Conservation (phyloP, 2,329 filamentous ascomycete species). For the Canariomyces notabilis region DNA sequence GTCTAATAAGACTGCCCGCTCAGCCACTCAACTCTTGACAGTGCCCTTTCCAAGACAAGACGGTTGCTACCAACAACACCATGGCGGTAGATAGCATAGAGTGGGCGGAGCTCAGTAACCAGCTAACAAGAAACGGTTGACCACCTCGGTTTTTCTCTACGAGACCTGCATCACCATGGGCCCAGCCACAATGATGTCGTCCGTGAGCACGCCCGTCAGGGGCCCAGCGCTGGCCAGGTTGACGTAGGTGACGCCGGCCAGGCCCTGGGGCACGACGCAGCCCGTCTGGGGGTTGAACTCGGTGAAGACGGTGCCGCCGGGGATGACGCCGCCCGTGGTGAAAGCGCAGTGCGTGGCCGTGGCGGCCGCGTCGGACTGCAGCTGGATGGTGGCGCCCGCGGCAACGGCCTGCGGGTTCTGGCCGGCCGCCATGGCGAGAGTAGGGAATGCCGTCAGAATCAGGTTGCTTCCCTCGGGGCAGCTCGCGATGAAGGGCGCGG, state of each 20-base stretch:
- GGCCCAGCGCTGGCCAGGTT: constrained; percentile 55
- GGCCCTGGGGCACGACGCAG: constrained; percentile 57
- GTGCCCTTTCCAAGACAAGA: not conserved
- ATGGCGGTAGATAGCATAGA: not conserved
- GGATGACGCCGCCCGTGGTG: constrained; percentile 54
- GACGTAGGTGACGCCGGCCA: constrained; percentile 62
- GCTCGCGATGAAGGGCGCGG: constrained; percentile 64
- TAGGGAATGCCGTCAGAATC: constrained; percentile 58
- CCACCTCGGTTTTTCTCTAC: constrained; percentile 24
- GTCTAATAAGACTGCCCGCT: constrained; percentile 2
- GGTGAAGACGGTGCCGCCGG: constrained; percentile 57
- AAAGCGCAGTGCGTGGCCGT: constrained; percentile 60
- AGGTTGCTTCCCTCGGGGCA: constrained; percentile 64
- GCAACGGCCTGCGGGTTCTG: constrained; percentile 36
- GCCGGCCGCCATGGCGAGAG: constrained; percentile 46
- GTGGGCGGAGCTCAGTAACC: not conserved
- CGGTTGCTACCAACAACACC: no score
- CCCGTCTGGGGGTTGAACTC: constrained; percentile 47
- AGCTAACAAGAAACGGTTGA: not conserved
- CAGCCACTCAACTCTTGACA: constrained; percentile 1
- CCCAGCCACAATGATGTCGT: constrained; percentile 62
- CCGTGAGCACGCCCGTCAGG: constrained; percentile 47
- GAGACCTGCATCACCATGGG: constrained; percentile 54
- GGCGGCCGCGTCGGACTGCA: constrained; percentile 47
- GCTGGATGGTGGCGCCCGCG: constrained; percentile 39